Base-by-base conservation (phyloP, 352 stramenopile genomes). In the Phytophthora capsici region DNA sequence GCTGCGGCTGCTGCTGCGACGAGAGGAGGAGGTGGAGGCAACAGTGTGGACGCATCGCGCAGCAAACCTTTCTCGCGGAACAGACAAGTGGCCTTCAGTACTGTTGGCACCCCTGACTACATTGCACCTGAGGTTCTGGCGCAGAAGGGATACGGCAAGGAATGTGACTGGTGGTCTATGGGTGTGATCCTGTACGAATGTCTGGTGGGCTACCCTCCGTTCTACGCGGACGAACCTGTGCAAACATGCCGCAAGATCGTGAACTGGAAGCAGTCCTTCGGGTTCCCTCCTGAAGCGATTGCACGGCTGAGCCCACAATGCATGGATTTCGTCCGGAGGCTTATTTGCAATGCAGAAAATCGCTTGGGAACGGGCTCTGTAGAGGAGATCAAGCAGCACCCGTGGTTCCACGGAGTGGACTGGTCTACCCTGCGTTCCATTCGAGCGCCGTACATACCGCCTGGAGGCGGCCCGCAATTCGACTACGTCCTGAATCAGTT, bases 131-230 rank as follows among this genome's bases (percentile, higher is more conserved):
- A 99, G 71, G 98, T 99, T 52, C 80, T 99, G 55, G 89, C 92
- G 19, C 87, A 97, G 71, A 93, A 95, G 53, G 76, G 71, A 19
- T 76, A 85, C 46, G 75, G 69, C 32, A 96, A 81, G 76, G 97
- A 90, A 60, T 99, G 98, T 49, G 98, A 99, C 88, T 99, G 98
- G 98, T 99, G 98, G 98, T 98, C 88, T 40, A 85, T 99, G 49
- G 98, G 98, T 23, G 97, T 99, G 14, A 99, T 99, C 66, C 96
- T 99, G 84, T 99, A 99, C 77, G 97, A 99, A 80, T 99, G 97
- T 74, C 82, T 99, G 34, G 94, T 99, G 12, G 98, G 98, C 13
- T 99, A 99, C 79, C 98, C 98, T 37, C 97, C 98, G 10, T 99
- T 99, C 73, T 99, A 99, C 77, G 96, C 97, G 3, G 97, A 99